Base-by-base conservation (phyloP, 805 yeast genomes). In the Saccharomycopsis capsularis region DNA sequence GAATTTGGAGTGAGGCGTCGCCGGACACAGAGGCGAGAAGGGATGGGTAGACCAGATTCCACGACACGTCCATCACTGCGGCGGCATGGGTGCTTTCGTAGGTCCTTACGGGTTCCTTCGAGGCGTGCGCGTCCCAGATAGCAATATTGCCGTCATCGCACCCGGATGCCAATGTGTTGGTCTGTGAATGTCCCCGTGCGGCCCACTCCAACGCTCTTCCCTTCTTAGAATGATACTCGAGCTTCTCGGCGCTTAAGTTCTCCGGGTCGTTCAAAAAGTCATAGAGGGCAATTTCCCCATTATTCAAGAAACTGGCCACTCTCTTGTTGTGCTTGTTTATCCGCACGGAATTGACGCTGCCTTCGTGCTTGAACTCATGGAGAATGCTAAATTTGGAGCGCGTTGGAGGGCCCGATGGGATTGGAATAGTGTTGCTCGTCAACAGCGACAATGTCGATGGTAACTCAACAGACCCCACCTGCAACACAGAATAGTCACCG, bases 161-260 rank as follows among this genome's bases (percentile, higher is more conserved):
- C 1, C 86, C 85, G 1, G 89, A 71, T 11, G 81, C 66, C 27
- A 88, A 70, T 24, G 63, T 63, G n/a, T 56, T 45, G 3, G 34
- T 21, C 16, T 15, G 27, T 9, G 22, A 30, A n/a, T n/a, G n/a
- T n/a, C n/a, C n/a, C n/a, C n/a, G n/a, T 3, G 71, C 67, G 49
- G 75, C 67, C 95, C 95, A 87, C 53, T 81, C 81, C 44, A 88
- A 64, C 2, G 82, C 85, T 59, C 71, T 79, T 1, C 95, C 95
- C 56, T 82, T 88, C 48, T 66, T 69, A 11, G 68, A 65, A 64
- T 87, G 95, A 59, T 68, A 75, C 52, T 72, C 71, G 46, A 78
- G 71, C 15, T 5, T 16, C 4, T 22, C 11, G 36, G 9, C 3
- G 18, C 5, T 54, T 3, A 19, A 11, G 15, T 9, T 16, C 4